phyloP scores from a whole-genome alignment of 179 eudicot species.

The Camellia oleifera region DNA sequence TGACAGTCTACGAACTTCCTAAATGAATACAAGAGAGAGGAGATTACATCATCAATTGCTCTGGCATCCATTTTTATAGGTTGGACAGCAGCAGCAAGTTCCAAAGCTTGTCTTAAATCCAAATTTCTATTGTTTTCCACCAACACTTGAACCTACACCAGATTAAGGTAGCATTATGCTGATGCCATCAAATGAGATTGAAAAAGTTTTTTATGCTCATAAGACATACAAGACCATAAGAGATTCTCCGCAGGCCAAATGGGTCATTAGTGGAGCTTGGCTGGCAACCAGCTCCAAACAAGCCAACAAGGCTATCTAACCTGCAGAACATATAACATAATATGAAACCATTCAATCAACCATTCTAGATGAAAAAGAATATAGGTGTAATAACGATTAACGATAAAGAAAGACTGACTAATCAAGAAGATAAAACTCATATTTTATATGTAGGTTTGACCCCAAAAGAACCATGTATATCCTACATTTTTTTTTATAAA shows the following conservation, averaged over 20 bases:
- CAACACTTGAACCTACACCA: slow-evolving; percentile 78
- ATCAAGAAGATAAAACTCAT: background rate
- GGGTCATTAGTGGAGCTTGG: slow-evolving; percentile 91
- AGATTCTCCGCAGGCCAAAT: slow-evolving; percentile 88
- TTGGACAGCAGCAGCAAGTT: slow-evolving; percentile 87
- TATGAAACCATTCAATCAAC: background rate
- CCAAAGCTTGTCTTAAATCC: slow-evolving; percentile 69
- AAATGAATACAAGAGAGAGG: slow-evolving; percentile 5
- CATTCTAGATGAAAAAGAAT: background rate
- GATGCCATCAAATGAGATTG: slow-evolving; percentile 10
- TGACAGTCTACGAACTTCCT: background rate
- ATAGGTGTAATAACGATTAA: background rate
- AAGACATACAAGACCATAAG: slow-evolving; percentile 88
- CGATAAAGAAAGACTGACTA: background rate
- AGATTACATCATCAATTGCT: slow-evolving; percentile 72
- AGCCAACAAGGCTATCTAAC: slow-evolving; percentile 95
- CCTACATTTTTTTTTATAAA: background rate
- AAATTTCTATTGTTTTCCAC: slow-evolving; percentile 76
- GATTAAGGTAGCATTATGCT: slow-evolving; percentile 15
- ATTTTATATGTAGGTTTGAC: background rate
- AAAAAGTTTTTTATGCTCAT: background rate
- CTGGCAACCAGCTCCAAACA: slow-evolving; percentile 97
- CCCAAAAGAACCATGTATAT: background rate
- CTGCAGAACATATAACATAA: slow-evolving; percentile 42
- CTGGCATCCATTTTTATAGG: slow-evolving; percentile 59